These are phyloP conservation scores for Soucietia sequanensis DNA, from an alignment of 805 yeast species.

Conservation along the genomic window DNA sequence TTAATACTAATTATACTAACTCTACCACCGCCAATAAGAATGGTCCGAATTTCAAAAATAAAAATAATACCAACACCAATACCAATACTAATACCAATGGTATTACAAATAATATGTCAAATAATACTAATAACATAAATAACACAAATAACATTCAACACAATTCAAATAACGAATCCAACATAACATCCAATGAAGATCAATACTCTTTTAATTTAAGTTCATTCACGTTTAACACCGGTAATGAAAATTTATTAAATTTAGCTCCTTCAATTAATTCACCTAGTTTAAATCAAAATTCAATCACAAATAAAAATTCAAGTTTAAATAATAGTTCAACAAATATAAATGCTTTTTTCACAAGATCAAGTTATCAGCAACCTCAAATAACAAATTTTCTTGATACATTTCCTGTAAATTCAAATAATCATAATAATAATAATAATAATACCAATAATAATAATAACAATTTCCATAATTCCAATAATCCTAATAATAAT, in stretches of 20 bases:
- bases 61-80: constrained; percentile 5
- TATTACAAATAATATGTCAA: constrained; percentile 1
- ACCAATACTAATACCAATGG: not conserved
- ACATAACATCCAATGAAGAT: constrained; percentile 18
- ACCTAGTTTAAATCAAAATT: not conserved
- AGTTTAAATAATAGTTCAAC: constrained; percentile 8
- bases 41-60: not conserved
- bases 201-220: constrained; percentile 32
- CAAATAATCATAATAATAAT: not conserved
- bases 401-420: constrained; percentile 6
- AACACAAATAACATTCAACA: constrained; percentile 3
- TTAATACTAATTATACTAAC: constrained; percentile 26
- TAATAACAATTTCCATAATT: no score
- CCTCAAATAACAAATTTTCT: constrained; percentile 13
- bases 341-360: constrained; percentile 11
- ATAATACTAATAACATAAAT: not conserved
- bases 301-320: not conserved
- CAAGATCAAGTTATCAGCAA: constrained; percentile 6
- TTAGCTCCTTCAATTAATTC: constrained; percentile 2
- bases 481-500: no score
- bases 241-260: constrained; percentile 5
- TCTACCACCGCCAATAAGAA: constrained; percentile 4
- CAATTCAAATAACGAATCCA: constrained; percentile 1
- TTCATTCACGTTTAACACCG: constrained; percentile 32
- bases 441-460: no score